Conservation (phyloP, 2,329 filamentous ascomycete genomes). For the Fusarium chaquense region DNA sequence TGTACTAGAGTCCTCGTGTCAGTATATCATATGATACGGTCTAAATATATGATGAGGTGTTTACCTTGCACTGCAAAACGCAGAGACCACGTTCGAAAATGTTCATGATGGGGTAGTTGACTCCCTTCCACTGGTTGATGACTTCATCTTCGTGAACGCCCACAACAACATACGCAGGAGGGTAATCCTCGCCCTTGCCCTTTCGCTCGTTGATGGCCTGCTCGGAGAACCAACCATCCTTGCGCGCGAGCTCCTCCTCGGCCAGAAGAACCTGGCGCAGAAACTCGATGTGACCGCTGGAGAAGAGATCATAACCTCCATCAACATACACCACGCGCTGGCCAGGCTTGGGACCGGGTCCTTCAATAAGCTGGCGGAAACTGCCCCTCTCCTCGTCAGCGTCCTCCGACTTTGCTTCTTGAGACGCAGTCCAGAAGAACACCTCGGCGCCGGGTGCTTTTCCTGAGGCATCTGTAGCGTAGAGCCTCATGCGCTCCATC, state of each 20-base stretch:
- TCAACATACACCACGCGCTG: conserved; percentile 95
- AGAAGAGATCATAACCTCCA: conserved; percentile 96
- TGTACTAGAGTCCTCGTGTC: conserved; percentile 68
- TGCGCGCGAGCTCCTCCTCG: conserved; percentile 76
- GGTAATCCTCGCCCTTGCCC: conserved; percentile 78
- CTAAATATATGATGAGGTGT: too few species aligned
- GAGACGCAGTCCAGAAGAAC: conserved; percentile 80
- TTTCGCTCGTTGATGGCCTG: conserved; percentile 72
- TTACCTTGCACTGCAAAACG: conserved; percentile 91
- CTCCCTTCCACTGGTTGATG: conserved; percentile 95
- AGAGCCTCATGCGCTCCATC: conserved; percentile 81
- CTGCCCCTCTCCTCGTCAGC: conserved; percentile 70
- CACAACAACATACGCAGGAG: conserved; percentile 87
- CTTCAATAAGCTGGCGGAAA: conserved; percentile 77
- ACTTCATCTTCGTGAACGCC: conserved; percentile 95
- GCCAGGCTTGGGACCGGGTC: conserved; percentile 76
- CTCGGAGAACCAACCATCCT: conserved; percentile 80
- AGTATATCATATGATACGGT: not conserved
- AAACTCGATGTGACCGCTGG: conserved; percentile 96
- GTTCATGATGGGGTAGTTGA: conserved; percentile 99
- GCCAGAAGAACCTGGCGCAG: conserved; percentile 79
- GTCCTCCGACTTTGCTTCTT: conserved; percentile 59
- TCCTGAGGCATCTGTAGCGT: conserved; percentile 88
- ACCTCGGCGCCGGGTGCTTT: conserved; percentile 83
- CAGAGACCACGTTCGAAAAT: conserved; percentile 96